A percentile compares a stretch with the other conserved stretches of the same genome.
Conservation (phyloP, 2,329 filamentous ascomycete genomes). For the Paradendryphiella salina region DNA sequence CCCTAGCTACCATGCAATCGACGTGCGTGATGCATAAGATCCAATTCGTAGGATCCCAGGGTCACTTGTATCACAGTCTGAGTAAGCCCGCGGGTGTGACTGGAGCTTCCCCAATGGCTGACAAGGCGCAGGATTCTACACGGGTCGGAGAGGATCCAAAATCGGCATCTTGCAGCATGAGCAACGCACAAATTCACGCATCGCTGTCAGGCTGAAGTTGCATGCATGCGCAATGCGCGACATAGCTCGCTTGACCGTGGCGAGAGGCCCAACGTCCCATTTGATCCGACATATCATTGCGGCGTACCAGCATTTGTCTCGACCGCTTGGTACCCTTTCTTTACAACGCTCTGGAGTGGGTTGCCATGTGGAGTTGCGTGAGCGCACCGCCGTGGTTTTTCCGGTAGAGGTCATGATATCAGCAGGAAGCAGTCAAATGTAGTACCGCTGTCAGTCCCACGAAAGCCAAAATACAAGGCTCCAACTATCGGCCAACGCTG, state of each 20-base stretch:
- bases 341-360: not conserved
- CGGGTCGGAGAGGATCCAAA: constrained; percentile 5
- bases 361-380: not conserved
- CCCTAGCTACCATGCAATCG: too few relatives aligned
- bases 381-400: not conserved
- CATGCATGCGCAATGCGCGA: constrained; percentile 9
- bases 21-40: too few relatives aligned
- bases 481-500: constrained; percentile 2
- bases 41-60: not conserved
- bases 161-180: constrained; percentile 1
- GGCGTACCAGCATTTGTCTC: not conserved
- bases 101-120: not conserved
- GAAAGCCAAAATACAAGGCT: not conserved
- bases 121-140: not conserved
- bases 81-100: not conserved
- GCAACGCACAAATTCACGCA: constrained; percentile 1
- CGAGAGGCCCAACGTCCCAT: not conserved
- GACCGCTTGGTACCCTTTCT: not conserved
- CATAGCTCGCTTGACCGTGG: constrained; percentile 9
- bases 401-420: not conserved
- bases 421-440: not conserved
- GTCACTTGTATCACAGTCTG: not conserved
- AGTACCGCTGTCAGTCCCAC: not conserved
- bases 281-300: not conserved
- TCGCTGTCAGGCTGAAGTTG: constrained; percentile 8